Percentiles rank a stretch among this genome's conserved stretches.
These are phyloP conservation scores for Picochlorum sp. DNA, from an alignment of 139 green algal species.

Conservation along the genomic window DNA sequence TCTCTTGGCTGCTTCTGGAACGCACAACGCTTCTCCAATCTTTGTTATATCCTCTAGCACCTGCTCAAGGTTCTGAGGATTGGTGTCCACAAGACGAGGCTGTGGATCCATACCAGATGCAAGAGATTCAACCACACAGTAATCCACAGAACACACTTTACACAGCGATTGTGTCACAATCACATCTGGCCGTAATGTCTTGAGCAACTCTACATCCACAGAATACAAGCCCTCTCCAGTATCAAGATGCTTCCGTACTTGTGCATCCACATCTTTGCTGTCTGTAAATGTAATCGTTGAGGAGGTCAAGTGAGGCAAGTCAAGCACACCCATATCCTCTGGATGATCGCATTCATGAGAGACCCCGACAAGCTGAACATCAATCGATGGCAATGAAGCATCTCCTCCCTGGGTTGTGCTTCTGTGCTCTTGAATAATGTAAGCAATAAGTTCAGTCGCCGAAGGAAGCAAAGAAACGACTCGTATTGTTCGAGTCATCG, in stretches of 20 bases:
- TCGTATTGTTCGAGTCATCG: conserved; percentile 4
- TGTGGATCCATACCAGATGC: conserved; percentile 16
- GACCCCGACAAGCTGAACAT: neutral
- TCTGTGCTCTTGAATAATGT: neutral
- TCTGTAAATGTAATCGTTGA: conserved; percentile 45
- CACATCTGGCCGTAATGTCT: conserved; percentile 42
- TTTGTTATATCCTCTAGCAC: conserved; percentile 3
- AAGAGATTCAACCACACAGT: conserved; percentile 37
- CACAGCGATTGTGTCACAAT: conserved; percentile 62
- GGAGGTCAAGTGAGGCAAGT: conserved; percentile 43
- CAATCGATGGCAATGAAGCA: neutral
- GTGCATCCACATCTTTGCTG: conserved; percentile 20
- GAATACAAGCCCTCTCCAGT: conserved; percentile 47
- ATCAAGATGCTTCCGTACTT: conserved; percentile 17
- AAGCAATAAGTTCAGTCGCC: conserved; percentile 56
- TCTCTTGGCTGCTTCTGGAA: neutral
- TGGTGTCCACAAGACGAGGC: conserved; percentile 28
- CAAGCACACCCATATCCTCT: neutral
- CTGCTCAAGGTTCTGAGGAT: conserved; percentile 1
- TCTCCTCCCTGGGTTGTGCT: conserved; percentile 21
- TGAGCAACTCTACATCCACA: conserved; percentile 32
- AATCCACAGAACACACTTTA: conserved; percentile 54
- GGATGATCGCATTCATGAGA: conserved; percentile 66
- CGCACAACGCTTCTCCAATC: neutral
- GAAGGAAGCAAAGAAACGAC: conserved; percentile 61